Evolutionary conservation across 2,329 filamentous ascomycete genomes (phyloP).

Genomic region (Paraphoma chrysanthemicola): DNA sequence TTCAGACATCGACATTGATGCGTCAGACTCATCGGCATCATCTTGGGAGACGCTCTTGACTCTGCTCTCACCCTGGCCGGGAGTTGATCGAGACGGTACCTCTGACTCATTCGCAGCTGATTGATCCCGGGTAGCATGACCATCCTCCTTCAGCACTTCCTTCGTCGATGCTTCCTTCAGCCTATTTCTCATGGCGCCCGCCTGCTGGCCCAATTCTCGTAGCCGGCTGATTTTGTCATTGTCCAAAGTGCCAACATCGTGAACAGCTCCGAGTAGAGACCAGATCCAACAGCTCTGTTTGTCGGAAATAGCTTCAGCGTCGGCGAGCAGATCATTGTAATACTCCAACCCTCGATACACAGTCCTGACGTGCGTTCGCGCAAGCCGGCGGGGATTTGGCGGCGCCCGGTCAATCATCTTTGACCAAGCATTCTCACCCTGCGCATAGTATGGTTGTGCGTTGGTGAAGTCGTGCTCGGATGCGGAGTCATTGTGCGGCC

Average conservation of each 20-base stretch:
- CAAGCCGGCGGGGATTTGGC: slow-evolving; percentile 59
- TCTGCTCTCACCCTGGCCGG: not conserved
- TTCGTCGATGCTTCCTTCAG: slow-evolving; percentile 15
- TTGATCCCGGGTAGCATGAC: not conserved
- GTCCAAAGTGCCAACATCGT: slow-evolving; percentile 75
- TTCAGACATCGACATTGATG: slow-evolving; percentile 30
- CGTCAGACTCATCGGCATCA: slow-evolving; percentile 13
- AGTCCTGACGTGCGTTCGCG: slow-evolving; percentile 66
- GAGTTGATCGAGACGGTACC: not conserved
- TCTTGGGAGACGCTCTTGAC: not conserved
- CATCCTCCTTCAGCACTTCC: not conserved
- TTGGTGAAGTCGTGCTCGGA: not conserved
- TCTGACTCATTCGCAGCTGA: slow-evolving; percentile 3
- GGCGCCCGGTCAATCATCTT: slow-evolving; percentile 33
- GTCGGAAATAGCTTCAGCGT: slow-evolving; percentile 61
- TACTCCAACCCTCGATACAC: slow-evolving; percentile 70
- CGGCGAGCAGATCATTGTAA: slow-evolving; percentile 67
- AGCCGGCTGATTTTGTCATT: slow-evolving; percentile 78
- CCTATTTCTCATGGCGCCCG: slow-evolving; percentile 64
- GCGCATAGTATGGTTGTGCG: not conserved
- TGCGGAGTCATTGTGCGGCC: not conserved
- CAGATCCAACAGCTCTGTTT: slow-evolving; percentile 84
- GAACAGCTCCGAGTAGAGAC: slow-evolving; percentile 78
- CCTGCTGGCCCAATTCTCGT: slow-evolving; percentile 80
- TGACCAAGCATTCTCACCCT: slow-evolving; percentile 43